A percentile compares a stretch with the other conserved stretches of the same genome.
These are phyloP conservation scores for Penicillium paradoxum DNA, from an alignment of 495 filamentous ascomycete species.

Conservation along the genomic window DNA sequence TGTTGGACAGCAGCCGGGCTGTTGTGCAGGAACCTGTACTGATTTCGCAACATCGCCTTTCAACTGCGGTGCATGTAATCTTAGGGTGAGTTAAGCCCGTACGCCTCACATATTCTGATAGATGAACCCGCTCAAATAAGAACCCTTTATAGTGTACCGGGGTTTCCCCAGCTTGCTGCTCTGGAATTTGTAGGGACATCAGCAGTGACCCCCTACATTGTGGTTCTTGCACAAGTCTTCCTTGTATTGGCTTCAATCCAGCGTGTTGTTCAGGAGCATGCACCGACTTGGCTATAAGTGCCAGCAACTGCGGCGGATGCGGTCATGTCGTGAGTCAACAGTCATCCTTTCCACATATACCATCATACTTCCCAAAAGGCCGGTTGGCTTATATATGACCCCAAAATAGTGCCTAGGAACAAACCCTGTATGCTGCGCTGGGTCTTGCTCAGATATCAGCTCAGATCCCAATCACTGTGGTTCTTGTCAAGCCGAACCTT, in stretches of 20 bases:
- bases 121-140: background rate
- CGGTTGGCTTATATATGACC: background rate
- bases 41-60: constrained; percentile 8
- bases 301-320: background rate
- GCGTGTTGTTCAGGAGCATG: background rate
- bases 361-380: background rate
- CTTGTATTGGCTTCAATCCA: background rate
- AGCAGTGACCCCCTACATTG: background rate
- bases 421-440: constrained; percentile 12
- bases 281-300: background rate
- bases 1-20: constrained; percentile 10
- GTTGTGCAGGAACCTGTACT: constrained; percentile 11
- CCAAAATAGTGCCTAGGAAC: constrained; percentile 8
- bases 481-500: constrained; percentile 3
- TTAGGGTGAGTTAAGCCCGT: background rate
- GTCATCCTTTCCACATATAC: background rate
- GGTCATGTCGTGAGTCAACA: background rate
- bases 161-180: background rate
- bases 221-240: background rate
- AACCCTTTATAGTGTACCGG: background rate
- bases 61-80: constrained; percentile 14
- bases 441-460: constrained; percentile 9
- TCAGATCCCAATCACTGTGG: constrained; percentile 8
- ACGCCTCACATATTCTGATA: background rate
- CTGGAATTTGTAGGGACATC: background rate